These are phyloP conservation scores for Trypanosoma vivax DNA, from an alignment of 208 protist species.

Conservation along the genomic window DNA sequence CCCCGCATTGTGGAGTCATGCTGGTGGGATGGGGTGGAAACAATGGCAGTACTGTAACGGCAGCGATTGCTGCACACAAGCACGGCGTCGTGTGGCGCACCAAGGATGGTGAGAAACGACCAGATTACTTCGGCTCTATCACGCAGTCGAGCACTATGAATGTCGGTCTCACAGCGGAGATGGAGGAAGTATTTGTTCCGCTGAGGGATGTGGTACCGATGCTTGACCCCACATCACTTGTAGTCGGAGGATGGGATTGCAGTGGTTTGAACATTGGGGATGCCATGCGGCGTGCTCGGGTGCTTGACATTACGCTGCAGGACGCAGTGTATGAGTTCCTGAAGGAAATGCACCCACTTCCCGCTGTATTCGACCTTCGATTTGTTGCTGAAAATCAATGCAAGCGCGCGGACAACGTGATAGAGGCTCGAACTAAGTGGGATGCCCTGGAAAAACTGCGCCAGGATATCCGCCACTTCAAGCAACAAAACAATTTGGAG, in stretches of 20 bases:
- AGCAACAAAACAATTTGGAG: slow-evolving; percentile 88
- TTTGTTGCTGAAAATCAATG: slow-evolving; percentile 98
- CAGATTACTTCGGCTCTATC: slow-evolving; percentile 98
- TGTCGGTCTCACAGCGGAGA: slow-evolving; percentile 84
- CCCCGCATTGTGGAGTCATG: slow-evolving; percentile 89
- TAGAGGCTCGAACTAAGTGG: slow-evolving; percentile 80
- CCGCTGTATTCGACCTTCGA: slow-evolving; percentile 94
- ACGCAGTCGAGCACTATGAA: slow-evolving; percentile 95
- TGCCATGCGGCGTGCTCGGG: slow-evolving; percentile 93
- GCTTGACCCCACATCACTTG: slow-evolving; percentile 96
- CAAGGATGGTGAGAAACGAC: slow-evolving; percentile 77
- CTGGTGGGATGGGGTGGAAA: slow-evolving; percentile 97
- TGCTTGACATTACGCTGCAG: slow-evolving; percentile 94
- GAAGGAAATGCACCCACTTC: slow-evolving; percentile 89
- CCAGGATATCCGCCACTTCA: slow-evolving; percentile 92
- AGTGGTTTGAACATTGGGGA: slow-evolving; percentile 89
- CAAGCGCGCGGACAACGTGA: slow-evolving; percentile 95
- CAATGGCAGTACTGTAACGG: slow-evolving; percentile 98
- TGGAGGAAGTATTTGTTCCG: slow-evolving; percentile 91
- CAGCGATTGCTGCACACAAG: slow-evolving; percentile 95
- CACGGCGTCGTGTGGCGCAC: slow-evolving; percentile 91
- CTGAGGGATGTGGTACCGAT: slow-evolving; percentile 94
- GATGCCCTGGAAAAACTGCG: slow-evolving; percentile 94
- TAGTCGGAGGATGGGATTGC: slow-evolving; percentile 98
- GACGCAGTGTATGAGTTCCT: slow-evolving; percentile 78